phyloP scores from a whole-genome alignment of 2,329 filamentous ascomycete genomes.

The Claviceps africana region DNA sequence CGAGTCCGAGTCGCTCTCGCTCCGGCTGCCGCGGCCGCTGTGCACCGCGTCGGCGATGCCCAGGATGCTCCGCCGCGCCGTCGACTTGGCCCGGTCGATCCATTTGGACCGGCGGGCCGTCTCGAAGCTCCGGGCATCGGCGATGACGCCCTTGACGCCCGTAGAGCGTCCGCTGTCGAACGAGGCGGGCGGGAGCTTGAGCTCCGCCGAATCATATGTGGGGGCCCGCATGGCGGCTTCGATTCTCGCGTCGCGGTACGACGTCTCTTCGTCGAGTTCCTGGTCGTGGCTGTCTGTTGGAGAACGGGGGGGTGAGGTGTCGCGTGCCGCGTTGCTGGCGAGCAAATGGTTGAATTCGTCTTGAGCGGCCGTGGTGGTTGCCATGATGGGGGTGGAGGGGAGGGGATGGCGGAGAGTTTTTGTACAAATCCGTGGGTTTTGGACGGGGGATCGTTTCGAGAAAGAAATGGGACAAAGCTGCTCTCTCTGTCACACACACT shows the following conservation, averaged over 20 bases:
- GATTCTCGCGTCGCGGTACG: constrained; percentile 38
- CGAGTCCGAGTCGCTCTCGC: constrained; percentile 32
- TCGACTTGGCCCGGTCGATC: constrained; percentile 35
- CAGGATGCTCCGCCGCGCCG: constrained; percentile 41
- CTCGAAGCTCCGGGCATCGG: constrained; percentile 67
- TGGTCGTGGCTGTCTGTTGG: constrained; percentile 20
- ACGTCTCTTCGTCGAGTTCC: constrained; percentile 43
- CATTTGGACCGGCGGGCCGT: constrained; percentile 45
- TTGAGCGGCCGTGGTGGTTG: constrained; percentile 47
- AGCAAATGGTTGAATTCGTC: constrained; percentile 54
- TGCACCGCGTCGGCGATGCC: constrained; percentile 24
- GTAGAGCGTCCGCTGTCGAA: constrained; percentile 60
- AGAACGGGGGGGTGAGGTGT: constrained; percentile 28
- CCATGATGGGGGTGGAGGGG: constrained; percentile 29
- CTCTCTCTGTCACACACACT: too few species aligned
- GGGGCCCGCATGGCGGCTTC: constrained; percentile 54
- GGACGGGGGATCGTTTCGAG: background rate
- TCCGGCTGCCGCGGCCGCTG: constrained; percentile 13
- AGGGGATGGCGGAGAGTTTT: background rate
- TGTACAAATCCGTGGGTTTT: too few species aligned
- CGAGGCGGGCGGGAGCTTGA: constrained; percentile 47
- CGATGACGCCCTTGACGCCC: constrained; percentile 77
- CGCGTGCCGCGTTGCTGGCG: constrained; percentile 35
- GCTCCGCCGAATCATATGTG: constrained; percentile 30
- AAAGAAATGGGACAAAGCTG: too few species aligned